Percentiles rank a stretch among this genome's conserved stretches.
Conservation (phyloP, 192 early-diverging fungal species). For the Piromyces sp. region DNA sequence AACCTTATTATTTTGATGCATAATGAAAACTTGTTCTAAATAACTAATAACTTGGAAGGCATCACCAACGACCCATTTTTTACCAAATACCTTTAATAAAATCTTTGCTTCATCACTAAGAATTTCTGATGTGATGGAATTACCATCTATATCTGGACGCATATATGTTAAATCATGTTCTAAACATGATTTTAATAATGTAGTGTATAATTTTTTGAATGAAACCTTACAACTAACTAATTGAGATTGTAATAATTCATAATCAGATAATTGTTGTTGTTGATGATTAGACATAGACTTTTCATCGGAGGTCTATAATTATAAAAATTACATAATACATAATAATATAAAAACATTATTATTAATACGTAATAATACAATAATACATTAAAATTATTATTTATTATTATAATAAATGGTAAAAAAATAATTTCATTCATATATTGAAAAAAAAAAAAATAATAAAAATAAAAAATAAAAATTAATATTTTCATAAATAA, state of each 20-base stretch:
- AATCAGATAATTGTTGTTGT: background rate
- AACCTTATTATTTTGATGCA: slow-evolving; percentile 22
- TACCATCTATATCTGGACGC: slow-evolving; percentile 4
- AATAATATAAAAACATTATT: background rate
- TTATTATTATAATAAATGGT: too few species aligned
- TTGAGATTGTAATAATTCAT: background rate
- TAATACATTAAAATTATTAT: too few species aligned
- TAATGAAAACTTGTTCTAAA: slow-evolving; percentile 24
- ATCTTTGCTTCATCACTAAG: slow-evolving; percentile 19
- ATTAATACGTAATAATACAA: too few species aligned
- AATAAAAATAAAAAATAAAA: too few species aligned
- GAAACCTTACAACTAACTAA: background rate
- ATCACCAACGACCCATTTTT: slow-evolving; percentile 21
- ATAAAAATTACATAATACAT: too few species aligned
- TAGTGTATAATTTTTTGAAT: slow-evolving; percentile 17
- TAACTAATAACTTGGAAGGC: slow-evolving; percentile 20
- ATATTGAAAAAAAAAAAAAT: too few species aligned
- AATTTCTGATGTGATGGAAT: slow-evolving; percentile 13
- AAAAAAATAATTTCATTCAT: too few species aligned
- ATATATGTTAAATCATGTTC: slow-evolving; percentile 18
- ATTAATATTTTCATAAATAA: too few species aligned
- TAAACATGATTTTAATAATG: slow-evolving; percentile 18
- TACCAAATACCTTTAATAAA: slow-evolving; percentile 13
- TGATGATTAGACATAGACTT: background rate
- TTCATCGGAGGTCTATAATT: background rate